Conservation (phyloP, 805 yeast genomes). For the Wickerhamiella musiphila region DNA sequence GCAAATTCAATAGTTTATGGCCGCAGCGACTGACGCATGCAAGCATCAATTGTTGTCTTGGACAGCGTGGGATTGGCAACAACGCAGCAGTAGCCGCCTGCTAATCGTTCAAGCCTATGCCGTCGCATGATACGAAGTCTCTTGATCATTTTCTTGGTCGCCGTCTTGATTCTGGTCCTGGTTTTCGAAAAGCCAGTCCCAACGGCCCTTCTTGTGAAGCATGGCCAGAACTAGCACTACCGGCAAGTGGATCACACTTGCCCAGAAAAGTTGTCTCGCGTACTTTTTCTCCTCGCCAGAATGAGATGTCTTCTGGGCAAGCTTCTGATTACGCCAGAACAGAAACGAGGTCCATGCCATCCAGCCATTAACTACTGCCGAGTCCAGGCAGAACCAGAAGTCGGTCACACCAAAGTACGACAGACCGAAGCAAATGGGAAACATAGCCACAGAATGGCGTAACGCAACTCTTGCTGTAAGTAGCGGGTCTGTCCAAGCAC, state of each 20-base stretch:
- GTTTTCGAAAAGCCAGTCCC: slow-evolving; percentile 45
- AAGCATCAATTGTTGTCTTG: too few relatives aligned
- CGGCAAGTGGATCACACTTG: slow-evolving; percentile 87
- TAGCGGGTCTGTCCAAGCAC: slow-evolving; percentile 82
- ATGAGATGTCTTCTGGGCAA: slow-evolving; percentile 4
- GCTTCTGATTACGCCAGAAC: slow-evolving; percentile 68
- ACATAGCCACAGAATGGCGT: slow-evolving; percentile 80
- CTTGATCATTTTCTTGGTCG: background rate
- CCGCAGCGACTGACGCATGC: too few relatives aligned
- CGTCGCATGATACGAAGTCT: background rate
- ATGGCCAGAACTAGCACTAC: slow-evolving; percentile 78
- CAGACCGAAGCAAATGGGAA: slow-evolving; percentile 78
- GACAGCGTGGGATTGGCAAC: too few relatives aligned
- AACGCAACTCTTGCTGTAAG: slow-evolving; percentile 87
- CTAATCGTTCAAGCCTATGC: background rate
- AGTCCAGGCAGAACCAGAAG: slow-evolving; percentile 61
- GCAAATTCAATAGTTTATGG: too few relatives aligned
- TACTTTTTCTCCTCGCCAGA: slow-evolving; percentile 30
- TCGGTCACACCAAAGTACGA: slow-evolving; percentile 71
- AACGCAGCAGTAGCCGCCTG: too few relatives aligned
- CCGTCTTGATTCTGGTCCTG: background rate
- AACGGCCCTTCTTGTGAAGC: slow-evolving; percentile 87
- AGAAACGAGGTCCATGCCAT: slow-evolving; percentile 57
- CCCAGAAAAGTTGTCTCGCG: slow-evolving; percentile 84
- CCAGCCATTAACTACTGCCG: slow-evolving; percentile 74